Base-by-base conservation (phyloP, 1,284 basidiomycete genomes). In the Abortiporus biennis region DNA sequence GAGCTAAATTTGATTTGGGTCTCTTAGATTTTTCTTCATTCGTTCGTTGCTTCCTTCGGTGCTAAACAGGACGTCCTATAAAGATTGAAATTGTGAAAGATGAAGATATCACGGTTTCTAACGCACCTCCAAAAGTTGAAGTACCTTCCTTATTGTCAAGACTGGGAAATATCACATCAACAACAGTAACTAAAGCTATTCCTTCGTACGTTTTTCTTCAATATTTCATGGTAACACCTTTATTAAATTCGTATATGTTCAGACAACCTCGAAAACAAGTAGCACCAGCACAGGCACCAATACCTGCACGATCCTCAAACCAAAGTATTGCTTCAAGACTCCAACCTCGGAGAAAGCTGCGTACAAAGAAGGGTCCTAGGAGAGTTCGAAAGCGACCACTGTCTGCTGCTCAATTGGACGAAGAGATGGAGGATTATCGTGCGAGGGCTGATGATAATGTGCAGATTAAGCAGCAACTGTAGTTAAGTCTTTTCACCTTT, bases 401-500 rank as follows among this genome's bases (percentile, higher is more conserved):
- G 40, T 67, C 72, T 1, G 56, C 58, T 19, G 72, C 68, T 23
- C 69, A 83, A 47, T 65, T 85, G 22, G 82, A 85, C 56, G 66
- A 70, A 56, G 82, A 85, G 58, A 85, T 85, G 77, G 82, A 85
- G 42, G 78, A 82, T 38, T 85, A 85, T 51, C 67, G 71, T 24
- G 74, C 76, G 36, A 40, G 44, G 12, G 47, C 47, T n/a, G 48
- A 46, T 16, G 40, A 43, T 22, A 13, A 9, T 6, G 39, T 34
- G 17, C n/a, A n/a, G n/a, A n/a, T n/a, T n/a, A n/a, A n/a, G n/a
- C n/a, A n/a, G n/a, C n/a, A n/a, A n/a, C n/a, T n/a, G n/a, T n/a
- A n/a, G n/a, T n/a, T n/a, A n/a, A n/a, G n/a, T n/a, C n/a, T n/a
- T n/a, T n/a, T n/a, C n/a, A n/a, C n/a, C n/a, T n/a, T n/a, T n/a